phyloP scores from a whole-genome alignment of 2,329 filamentous ascomycete genomes.

The Verticillium alfalfae region DNA sequence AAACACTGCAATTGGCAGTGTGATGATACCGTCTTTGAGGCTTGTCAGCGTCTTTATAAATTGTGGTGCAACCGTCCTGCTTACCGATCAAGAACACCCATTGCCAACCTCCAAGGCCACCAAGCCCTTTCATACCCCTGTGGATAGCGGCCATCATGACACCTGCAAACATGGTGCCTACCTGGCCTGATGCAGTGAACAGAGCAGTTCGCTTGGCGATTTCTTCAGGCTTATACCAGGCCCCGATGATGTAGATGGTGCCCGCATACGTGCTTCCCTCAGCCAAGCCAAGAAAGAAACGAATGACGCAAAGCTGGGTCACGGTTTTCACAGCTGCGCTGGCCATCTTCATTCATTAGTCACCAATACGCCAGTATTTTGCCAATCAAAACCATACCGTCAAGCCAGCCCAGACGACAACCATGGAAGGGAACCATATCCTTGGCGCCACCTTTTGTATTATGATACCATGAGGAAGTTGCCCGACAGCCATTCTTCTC shows the following conservation, averaged over 20 bases:
- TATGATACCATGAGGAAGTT: slow-evolving; percentile 37
- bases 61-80: neutral
- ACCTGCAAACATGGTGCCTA: slow-evolving; percentile 55
- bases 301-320: slow-evolving; percentile 28
- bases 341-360: slow-evolving; percentile 8
- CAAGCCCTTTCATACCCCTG: slow-evolving; percentile 32
- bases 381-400: slow-evolving; percentile 18
- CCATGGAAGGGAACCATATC: slow-evolving; percentile 42
- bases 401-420: slow-evolving; percentile 40
- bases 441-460: slow-evolving; percentile 43
- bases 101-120: slow-evolving; percentile 45
- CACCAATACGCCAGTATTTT: too few relatives aligned
- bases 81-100: slow-evolving; percentile 27
- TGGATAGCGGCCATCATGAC: slow-evolving; percentile 44
- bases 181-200: slow-evolving; percentile 55
- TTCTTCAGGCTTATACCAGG: slow-evolving; percentile 57
- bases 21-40: slow-evolving; percentile 41
- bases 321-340: slow-evolving; percentile 16
- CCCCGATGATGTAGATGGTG: slow-evolving; percentile 35
- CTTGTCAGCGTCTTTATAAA: neutral
- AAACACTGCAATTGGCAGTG: slow-evolving; percentile 44
- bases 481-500: slow-evolving; percentile 24
- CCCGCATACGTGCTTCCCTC: slow-evolving; percentile 34
- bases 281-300: slow-evolving; percentile 31
- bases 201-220: slow-evolving; percentile 59